Conservation (phyloP, 805 yeast genomes). For the Babjeviella inositovora region DNA sequence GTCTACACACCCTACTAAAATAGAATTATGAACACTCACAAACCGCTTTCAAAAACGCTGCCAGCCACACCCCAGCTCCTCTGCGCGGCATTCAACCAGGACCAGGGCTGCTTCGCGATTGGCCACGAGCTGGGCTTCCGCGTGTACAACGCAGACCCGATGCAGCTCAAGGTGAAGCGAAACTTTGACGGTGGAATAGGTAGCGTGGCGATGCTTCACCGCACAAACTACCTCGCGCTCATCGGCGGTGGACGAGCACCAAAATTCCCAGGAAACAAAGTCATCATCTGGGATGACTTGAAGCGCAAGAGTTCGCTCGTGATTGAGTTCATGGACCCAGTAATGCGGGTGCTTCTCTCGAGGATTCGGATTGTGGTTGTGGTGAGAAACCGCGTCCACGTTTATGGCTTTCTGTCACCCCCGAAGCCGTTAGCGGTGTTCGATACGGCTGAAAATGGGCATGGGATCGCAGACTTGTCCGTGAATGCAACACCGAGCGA, state of each 20-base stretch:
- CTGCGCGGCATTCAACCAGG: constrained; percentile 70
- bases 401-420: constrained; percentile 70
- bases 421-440: constrained; percentile 50
- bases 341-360: constrained; percentile 59
- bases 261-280: constrained; percentile 59
- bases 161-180: constrained; percentile 57
- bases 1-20: too few species aligned
- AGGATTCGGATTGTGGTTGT: constrained; percentile 65
- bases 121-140: constrained; percentile 71
- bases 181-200: constrained; percentile 57
- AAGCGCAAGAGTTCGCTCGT: constrained; percentile 58
- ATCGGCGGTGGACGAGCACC: constrained; percentile 86
- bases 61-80: constrained; percentile 19
- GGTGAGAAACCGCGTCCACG: constrained; percentile 45
- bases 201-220: constrained; percentile 62
- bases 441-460: constrained; percentile 49
- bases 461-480: constrained; percentile 46
- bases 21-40: constrained; percentile 15
- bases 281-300: constrained; percentile 85
- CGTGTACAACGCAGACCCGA: constrained; percentile 79
- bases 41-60: constrained; percentile 7
- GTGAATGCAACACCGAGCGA: constrained; percentile 9
- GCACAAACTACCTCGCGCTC: constrained; percentile 81
- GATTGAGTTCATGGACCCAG: constrained; percentile 64
- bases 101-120: constrained; percentile 77